These are phyloP conservation scores for Chlorella sp. DNA, from an alignment of 139 green algal genomes.

Conservation along the genomic window DNA sequence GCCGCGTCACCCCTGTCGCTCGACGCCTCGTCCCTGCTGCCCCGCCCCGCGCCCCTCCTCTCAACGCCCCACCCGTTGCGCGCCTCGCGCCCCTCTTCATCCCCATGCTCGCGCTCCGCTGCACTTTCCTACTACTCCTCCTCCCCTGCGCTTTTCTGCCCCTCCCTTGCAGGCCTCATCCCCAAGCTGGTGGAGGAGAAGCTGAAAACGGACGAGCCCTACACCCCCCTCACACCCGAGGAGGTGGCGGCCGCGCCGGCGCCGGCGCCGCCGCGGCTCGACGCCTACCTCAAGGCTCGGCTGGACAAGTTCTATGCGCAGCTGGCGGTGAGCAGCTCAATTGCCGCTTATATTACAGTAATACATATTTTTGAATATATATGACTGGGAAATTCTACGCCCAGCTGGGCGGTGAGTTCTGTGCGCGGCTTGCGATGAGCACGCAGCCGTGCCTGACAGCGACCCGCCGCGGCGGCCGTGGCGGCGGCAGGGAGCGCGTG, in stretches of 20 bases:
- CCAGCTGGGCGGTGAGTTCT: too few relatives aligned
- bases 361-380: too few relatives aligned
- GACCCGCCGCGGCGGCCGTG: too few relatives aligned
- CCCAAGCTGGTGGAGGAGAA: constrained; percentile 68
- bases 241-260: constrained; percentile 54
- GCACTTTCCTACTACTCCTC: background rate
- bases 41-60: too few relatives aligned
- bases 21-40: too few relatives aligned
- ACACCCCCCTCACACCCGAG: constrained; percentile 58
- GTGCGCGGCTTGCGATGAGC: too few relatives aligned
- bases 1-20: too few relatives aligned
- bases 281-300: constrained; percentile 70
- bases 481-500: too few relatives aligned
- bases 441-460: too few relatives aligned
- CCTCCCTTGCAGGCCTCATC: constrained; percentile 51
- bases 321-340: constrained; percentile 44
- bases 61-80: background rate
- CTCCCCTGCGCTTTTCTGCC: background rate
- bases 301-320: constrained; percentile 81
- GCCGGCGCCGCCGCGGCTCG: constrained; percentile 54
- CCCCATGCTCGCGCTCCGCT: background rate
- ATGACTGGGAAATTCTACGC: too few relatives aligned
- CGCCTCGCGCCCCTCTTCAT: background rate
- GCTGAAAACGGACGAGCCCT: constrained; percentile 57
- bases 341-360: too few relatives aligned